phyloP scores from a whole-genome alignment of 2,329 filamentous ascomycete species.

The Aspergillus thermomutatus region DNA sequence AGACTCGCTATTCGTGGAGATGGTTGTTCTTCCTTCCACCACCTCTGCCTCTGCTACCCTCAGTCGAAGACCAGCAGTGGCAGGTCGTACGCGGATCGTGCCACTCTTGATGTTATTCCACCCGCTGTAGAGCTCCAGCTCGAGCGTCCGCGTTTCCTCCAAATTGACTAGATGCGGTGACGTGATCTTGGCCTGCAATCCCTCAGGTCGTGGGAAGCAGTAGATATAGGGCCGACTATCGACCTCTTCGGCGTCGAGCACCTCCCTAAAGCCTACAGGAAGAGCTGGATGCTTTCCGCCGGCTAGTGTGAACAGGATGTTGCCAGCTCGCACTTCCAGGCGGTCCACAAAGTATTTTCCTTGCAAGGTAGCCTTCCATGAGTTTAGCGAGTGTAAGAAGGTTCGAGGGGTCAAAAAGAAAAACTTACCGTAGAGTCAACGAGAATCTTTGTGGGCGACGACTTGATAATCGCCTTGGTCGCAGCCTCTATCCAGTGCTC shows the following conservation, averaged over 20 bases:
- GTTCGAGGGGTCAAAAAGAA: conserved; percentile 6
- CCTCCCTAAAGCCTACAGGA: conserved; percentile 35
- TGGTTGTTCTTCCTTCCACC: conserved; percentile 39
- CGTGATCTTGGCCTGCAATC: conserved; percentile 65
- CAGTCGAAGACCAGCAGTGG: conserved; percentile 59
- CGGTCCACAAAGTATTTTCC: conserved; percentile 74
- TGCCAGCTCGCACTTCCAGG: conserved; percentile 55
- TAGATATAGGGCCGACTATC: conserved; percentile 61
- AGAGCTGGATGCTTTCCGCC: conserved; percentile 26
- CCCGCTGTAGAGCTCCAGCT: conserved; percentile 69
- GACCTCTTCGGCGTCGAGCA: conserved; percentile 27
- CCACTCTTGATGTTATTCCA: conserved; percentile 62
- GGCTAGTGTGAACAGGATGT: conserved; percentile 37
- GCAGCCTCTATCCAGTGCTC: conserved; percentile 65
- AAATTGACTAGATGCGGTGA: conserved; percentile 72
- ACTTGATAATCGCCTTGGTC: conserved; percentile 47
- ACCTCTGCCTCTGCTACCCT: conserved; percentile 50
- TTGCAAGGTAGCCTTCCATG: conserved; percentile 42
- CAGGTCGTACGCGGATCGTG: conserved; percentile 53
- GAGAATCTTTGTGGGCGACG: conserved; percentile 53
- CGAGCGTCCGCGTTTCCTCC: conserved; percentile 72
- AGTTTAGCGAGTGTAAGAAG: background rate
- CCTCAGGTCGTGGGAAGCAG: conserved; percentile 68
- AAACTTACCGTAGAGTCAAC: conserved; percentile 48
- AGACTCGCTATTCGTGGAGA: conserved; percentile 42